Percentiles rank a stretch among this genome's conserved stretches.
phyloP scores from a whole-genome alignment of 2,329 filamentous ascomycete species.

The Didymella pomorum region DNA sequence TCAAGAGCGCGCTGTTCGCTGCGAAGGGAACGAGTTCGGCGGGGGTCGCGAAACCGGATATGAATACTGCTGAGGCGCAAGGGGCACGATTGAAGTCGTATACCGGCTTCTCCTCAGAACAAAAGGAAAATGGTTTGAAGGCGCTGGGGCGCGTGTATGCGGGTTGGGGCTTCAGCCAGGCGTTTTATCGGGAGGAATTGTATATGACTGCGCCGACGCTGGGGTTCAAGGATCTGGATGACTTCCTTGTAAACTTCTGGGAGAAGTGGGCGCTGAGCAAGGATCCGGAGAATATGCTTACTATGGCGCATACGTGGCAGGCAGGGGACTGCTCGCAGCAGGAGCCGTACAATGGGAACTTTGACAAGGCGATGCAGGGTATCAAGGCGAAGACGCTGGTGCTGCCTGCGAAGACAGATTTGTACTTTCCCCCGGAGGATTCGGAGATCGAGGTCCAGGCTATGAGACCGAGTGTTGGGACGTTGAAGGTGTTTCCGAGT shows the following conservation, averaged over 20 bases:
- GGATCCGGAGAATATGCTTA: slow-evolving; percentile 77
- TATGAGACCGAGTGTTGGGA: slow-evolving; percentile 67
- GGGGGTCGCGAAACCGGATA: slow-evolving; percentile 52
- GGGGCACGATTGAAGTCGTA: slow-evolving; percentile 41
- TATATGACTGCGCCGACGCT: slow-evolving; percentile 65
- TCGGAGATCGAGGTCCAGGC: slow-evolving; percentile 74
- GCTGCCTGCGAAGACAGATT: slow-evolving; percentile 74
- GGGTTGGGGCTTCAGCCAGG: slow-evolving; percentile 81
- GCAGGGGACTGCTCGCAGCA: slow-evolving; percentile 74
- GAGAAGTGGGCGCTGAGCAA: slow-evolving; percentile 76
- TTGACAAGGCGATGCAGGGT: slow-evolving; percentile 66
- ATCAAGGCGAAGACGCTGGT: slow-evolving; percentile 79
- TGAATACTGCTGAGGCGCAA: slow-evolving; percentile 35
- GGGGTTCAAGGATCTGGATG: slow-evolving; percentile 72
- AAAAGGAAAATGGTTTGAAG: slow-evolving; percentile 70
- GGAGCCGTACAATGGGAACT: slow-evolving; percentile 71
- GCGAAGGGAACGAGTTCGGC: slow-evolving; percentile 63
- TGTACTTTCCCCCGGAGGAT: slow-evolving; percentile 85
- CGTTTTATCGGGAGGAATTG: slow-evolving; percentile 77
- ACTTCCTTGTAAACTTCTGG: slow-evolving; percentile 80
- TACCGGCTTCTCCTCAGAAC: slow-evolving; percentile 60
- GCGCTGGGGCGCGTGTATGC: slow-evolving; percentile 79
- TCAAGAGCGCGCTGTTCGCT: slow-evolving; percentile 67
- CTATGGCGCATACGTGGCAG: slow-evolving; percentile 83
- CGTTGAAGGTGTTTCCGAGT: slow-evolving; percentile 62